phyloP scores from a whole-genome alignment of 352 stramenopile species.

The Globisporangium nunn region DNA sequence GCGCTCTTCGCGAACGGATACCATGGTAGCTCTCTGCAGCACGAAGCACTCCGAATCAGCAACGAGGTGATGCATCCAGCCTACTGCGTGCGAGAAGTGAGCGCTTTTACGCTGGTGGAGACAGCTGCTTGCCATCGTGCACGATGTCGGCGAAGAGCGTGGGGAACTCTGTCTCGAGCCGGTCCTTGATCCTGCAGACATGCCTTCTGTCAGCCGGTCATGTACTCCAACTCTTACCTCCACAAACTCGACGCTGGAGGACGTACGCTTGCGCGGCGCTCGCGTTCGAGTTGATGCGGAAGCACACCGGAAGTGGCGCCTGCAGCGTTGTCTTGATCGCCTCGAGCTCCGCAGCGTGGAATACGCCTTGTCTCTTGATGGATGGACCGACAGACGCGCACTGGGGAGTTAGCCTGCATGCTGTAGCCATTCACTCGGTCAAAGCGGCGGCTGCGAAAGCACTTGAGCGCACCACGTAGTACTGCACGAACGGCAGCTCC shows the following conservation, averaged over 20 bases:
- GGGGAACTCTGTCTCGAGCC: constrained; percentile 39
- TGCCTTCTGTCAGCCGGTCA: too few species aligned
- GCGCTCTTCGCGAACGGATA: constrained; percentile 48
- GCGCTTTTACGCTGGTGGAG: constrained; percentile 22
- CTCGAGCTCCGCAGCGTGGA: constrained; percentile 29
- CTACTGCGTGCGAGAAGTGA: neutral
- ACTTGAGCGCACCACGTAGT: constrained; percentile 42
- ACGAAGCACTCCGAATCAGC: neutral
- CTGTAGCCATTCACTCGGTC: neutral
- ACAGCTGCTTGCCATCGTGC: constrained; percentile 23
- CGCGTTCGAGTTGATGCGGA: constrained; percentile 53
- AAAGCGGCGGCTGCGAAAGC: neutral
- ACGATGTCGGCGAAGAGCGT: constrained; percentile 26
- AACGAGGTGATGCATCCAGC: neutral
- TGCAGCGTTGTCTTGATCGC: constrained; percentile 42
- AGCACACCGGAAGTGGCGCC: constrained; percentile 57
- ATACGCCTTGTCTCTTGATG: constrained; percentile 37
- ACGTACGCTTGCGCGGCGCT: constrained; percentile 19
- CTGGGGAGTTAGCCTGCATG: too few species aligned
- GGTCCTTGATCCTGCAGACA: constrained; percentile 31
- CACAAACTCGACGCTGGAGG: neutral
- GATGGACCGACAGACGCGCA: too few species aligned
- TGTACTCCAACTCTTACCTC: neutral
- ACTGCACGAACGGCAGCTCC: constrained; percentile 42
- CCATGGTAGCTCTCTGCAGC: constrained; percentile 43